Evolutionary conservation across 1,284 basidiomycete genomes (phyloP).

Genomic region (Boletus semigastroideus): DNA sequence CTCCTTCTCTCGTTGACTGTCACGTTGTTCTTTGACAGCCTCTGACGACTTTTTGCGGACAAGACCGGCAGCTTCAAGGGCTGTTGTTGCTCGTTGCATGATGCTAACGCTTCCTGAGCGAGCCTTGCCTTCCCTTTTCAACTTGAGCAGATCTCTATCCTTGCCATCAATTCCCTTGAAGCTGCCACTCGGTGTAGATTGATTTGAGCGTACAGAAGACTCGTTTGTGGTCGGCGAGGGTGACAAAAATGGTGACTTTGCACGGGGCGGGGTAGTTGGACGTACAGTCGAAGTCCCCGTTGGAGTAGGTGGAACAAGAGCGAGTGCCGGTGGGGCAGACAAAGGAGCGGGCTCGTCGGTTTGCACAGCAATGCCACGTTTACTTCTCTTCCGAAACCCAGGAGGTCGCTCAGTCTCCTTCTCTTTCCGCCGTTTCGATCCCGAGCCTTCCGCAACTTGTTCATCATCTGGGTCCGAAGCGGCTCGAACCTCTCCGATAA

Average conservation of each 20-base stretch:
- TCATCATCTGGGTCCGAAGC: slow-evolving; percentile 31
- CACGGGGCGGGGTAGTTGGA: slow-evolving; percentile 53
- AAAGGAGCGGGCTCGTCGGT: slow-evolving; percentile 22
- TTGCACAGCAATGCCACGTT: slow-evolving; percentile 26
- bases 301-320: slow-evolving; percentile 74
- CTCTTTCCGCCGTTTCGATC: slow-evolving; percentile 29
- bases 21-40: slow-evolving; percentile 60
- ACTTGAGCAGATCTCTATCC: slow-evolving; percentile 48
- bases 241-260: slow-evolving; percentile 58
- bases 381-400: slow-evolving; percentile 25
- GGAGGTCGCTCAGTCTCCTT: slow-evolving; percentile 30
- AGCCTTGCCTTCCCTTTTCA: slow-evolving; percentile 51
- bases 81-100: slow-evolving; percentile 90
- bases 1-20: slow-evolving; percentile 42
- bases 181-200: slow-evolving; percentile 63
- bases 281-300: slow-evolving; percentile 45
- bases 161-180: slow-evolving; percentile 41
- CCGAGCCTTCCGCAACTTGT: slow-evolving; percentile 22
- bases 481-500: slow-evolving; percentile 37
- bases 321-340: slow-evolving; percentile 59
- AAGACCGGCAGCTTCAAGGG: slow-evolving; percentile 76
- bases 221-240: slow-evolving; percentile 59
- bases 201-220: slow-evolving; percentile 53
- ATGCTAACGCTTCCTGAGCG: slow-evolving; percentile 88
- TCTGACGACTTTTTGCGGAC: slow-evolving; percentile 80